Evolutionary conservation across 345 rosid species (phyloP).

Genomic region (Acer campestre): DNA sequence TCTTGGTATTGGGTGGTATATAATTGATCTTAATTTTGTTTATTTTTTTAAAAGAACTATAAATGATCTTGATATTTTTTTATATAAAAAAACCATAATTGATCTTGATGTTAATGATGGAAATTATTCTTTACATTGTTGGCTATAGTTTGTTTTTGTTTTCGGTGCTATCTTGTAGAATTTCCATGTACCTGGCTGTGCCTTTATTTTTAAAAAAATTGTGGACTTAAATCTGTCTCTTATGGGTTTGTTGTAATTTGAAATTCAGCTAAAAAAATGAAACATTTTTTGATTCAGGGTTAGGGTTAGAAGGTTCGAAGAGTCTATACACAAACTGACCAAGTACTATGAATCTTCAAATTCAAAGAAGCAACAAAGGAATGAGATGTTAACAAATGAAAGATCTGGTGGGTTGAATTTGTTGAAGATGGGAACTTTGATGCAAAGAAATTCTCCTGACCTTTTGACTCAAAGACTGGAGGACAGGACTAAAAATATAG

Average conservation of each 20-base stretch:
- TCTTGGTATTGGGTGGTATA: not conserved
- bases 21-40: not conserved
- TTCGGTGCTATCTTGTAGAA: not conserved
- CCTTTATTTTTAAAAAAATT: not conserved
- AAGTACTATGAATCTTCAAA: slow-evolving; percentile 37
- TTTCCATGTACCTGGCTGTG: not conserved
- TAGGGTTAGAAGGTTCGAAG: slow-evolving; percentile 41
- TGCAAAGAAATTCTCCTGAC: slow-evolving; percentile 47
- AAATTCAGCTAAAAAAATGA: slow-evolving; percentile 15
- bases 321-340: slow-evolving; percentile 38
- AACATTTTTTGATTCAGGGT: slow-evolving; percentile 32
- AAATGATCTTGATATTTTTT: no score
- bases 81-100: not conserved
- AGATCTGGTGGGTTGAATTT: slow-evolving; percentile 42
- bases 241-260: not conserved
- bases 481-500: slow-evolving; percentile 51
- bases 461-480: slow-evolving; percentile 47
- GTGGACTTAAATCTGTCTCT: not conserved
- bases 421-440: slow-evolving; percentile 41
- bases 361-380: slow-evolving; percentile 47
- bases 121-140: not conserved
- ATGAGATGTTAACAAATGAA: slow-evolving; percentile 42
- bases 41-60: no score
- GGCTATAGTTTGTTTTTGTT: not conserved
- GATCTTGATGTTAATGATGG: not conserved